A percentile compares a stretch with the other conserved stretches of the same genome.
These are phyloP conservation scores for Diospyros lotus DNA, from an alignment of 148 eudicot genomes.

Conservation along the genomic window DNA sequence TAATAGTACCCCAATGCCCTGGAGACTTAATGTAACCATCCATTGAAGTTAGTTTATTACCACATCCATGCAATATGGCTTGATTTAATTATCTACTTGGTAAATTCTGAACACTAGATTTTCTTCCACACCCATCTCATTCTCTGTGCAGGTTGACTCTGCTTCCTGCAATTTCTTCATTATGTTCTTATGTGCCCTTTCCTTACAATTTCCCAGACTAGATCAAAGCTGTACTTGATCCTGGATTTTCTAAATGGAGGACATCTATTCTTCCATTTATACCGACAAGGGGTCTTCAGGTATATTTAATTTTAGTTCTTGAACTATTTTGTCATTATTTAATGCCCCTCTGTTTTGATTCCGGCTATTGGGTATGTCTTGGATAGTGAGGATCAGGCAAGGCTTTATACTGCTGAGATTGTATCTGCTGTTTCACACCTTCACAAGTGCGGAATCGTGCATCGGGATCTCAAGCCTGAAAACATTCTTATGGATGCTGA, in stretches of 20 bases:
- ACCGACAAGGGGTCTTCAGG: slow-evolving; percentile 87
- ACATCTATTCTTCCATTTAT: slow-evolving; percentile 82
- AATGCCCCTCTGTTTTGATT: slow-evolving; percentile 24
- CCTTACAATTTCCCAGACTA: slow-evolving; percentile 50
- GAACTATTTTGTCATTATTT: slow-evolving; percentile 8
- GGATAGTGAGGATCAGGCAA: slow-evolving; percentile 89
- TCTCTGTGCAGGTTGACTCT: no score
- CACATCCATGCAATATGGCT: not conserved
- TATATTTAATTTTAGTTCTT: slow-evolving; percentile 23
- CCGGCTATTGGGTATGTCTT: slow-evolving; percentile 29
- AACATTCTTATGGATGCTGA: slow-evolving; percentile 86
- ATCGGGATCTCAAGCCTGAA: slow-evolving; percentile 96
- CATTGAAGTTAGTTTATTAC: not conserved
- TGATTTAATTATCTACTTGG: not conserved
- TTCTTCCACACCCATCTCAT: no score
- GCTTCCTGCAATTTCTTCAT: not conserved
- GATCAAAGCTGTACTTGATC: slow-evolving; percentile 80
- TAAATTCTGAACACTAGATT: not conserved
- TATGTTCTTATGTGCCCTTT: not conserved
- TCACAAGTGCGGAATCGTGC: slow-evolving; percentile 84
- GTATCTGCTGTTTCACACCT: slow-evolving; percentile 93
- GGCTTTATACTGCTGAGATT: slow-evolving; percentile 81
- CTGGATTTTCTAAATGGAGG: slow-evolving; percentile 91
- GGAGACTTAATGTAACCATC: not conserved
- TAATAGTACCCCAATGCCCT: not conserved